A percentile compares a stretch with the other conserved stretches of the same genome.
Conservation (phyloP, 768 basidiomycete species). For the Panus rudis region DNA sequence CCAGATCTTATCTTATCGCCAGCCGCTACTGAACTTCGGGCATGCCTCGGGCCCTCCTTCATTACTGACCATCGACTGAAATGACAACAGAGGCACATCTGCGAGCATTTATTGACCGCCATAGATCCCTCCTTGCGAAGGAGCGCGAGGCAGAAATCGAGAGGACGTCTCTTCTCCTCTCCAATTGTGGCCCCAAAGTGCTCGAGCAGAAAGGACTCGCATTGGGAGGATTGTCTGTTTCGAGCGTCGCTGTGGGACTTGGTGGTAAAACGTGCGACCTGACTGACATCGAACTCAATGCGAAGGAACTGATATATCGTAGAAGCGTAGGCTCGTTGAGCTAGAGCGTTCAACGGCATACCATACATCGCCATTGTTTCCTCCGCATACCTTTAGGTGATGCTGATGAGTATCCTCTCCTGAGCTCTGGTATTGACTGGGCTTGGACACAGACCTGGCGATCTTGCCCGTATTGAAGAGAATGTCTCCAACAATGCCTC, state of each 20-base stretch:
- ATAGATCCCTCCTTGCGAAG: conserved; percentile 53
- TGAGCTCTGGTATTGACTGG: background rate
- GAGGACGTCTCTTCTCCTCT: conserved; percentile 68
- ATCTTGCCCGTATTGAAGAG: conserved; percentile 80
- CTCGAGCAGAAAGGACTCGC: conserved; percentile 88
- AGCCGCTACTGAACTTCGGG: no score
- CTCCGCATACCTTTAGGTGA: conserved; percentile 81
- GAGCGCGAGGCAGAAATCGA: conserved; percentile 86
- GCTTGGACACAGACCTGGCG: conserved; percentile 71
- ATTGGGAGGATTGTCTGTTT: conserved; percentile 63
- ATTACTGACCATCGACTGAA: no score
- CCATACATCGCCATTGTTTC: conserved; percentile 62
- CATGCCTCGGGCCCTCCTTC: no score
- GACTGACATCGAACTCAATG: background rate
- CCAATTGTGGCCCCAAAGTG: conserved; percentile 75
- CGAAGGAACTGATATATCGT: conserved; percentile 4
- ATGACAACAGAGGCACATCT: conserved; percentile 29
- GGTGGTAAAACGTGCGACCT: conserved; percentile 89
- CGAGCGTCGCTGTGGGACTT: conserved; percentile 72
- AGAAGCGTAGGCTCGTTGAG: conserved; percentile 68
- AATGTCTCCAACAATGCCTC: conserved; percentile 38
- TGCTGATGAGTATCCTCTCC: conserved; percentile 3
- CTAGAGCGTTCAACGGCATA: conserved; percentile 79
- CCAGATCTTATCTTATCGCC: background rate
- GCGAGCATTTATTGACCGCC: conserved; percentile 57